Percentiles rank a stretch among this genome's conserved stretches.
Conservation (phyloP, 2,329 filamentous ascomycete genomes). For the Cadophora luteo-olivacea region DNA sequence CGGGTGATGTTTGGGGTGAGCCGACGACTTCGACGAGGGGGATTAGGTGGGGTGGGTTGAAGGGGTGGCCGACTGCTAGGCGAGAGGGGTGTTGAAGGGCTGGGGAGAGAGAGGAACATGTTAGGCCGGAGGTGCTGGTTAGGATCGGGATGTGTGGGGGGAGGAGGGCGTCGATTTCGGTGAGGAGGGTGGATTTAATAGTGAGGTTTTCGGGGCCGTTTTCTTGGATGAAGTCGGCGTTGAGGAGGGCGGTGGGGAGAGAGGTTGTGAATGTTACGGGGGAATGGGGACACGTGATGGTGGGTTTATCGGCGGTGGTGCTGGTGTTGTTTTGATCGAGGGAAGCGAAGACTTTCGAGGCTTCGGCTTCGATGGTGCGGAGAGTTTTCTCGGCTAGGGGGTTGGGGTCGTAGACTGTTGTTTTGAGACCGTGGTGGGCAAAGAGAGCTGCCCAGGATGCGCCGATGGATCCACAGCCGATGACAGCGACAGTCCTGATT, state of each 20-base stretch:
- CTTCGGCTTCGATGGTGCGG: background rate
- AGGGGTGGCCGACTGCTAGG: constrained; percentile 54
- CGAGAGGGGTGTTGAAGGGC: constrained; percentile 29
- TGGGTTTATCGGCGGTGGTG: background rate
- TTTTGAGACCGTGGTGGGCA: constrained; percentile 7
- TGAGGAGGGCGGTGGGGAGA: background rate
- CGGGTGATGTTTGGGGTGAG: constrained; percentile 33
- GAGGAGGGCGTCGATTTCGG: background rate
- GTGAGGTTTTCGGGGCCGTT: constrained; percentile 2
- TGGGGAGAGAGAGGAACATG: constrained; percentile 1
- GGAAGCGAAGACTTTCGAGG: background rate
- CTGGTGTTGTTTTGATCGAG: background rate
- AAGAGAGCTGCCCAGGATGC: background rate
- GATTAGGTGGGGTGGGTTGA: constrained; percentile 56
- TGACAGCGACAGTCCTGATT: background rate
- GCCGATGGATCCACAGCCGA: constrained; percentile 5
- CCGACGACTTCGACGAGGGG: constrained; percentile 55
- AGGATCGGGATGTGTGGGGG: constrained; percentile 5
- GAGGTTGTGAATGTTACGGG: constrained; percentile 2
- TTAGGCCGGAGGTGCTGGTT: constrained; percentile 2
- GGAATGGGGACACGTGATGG: background rate
- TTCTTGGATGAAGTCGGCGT: constrained; percentile 2
- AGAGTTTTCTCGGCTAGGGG: background rate
- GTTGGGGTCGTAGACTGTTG: constrained; percentile 4
- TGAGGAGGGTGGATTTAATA: background rate